Percentiles rank a stretch among this genome's conserved stretches.
phyloP scores from a whole-genome alignment of 441 rosid species.

The Populus hybrid region DNA sequence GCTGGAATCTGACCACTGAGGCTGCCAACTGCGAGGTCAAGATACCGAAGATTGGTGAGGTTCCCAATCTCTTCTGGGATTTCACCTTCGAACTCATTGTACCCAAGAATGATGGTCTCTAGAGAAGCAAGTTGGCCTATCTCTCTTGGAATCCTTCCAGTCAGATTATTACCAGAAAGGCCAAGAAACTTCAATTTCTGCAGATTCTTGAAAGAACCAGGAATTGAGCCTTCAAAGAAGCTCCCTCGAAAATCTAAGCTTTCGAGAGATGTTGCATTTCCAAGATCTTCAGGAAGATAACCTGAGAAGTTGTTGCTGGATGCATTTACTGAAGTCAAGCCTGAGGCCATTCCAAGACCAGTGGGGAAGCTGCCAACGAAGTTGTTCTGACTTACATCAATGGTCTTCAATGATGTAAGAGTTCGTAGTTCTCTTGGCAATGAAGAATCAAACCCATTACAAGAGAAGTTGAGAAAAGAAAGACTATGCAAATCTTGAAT shows the following conservation, averaged over 20 bases:
- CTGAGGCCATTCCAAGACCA: slow-evolving; percentile 68
- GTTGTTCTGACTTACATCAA: slow-evolving; percentile 75
- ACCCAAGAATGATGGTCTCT: slow-evolving; percentile 77
- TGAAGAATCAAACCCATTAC: slow-evolving; percentile 51
- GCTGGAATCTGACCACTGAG: slow-evolving; percentile 75
- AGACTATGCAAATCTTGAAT: slow-evolving; percentile 48
- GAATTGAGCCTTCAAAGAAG: slow-evolving; percentile 67
- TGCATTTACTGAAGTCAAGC: slow-evolving; percentile 66
- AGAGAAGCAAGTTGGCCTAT: slow-evolving; percentile 68
- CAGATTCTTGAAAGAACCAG: slow-evolving; percentile 61
- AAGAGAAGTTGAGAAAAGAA: slow-evolving; percentile 47
- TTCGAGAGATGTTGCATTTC: slow-evolving; percentile 61
- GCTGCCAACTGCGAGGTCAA: slow-evolving; percentile 71
- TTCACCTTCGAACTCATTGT: slow-evolving; percentile 71
- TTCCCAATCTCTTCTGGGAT: slow-evolving; percentile 63
- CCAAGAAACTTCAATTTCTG: slow-evolving; percentile 79
- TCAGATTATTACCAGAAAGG: slow-evolving; percentile 83
- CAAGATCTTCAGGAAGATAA: slow-evolving; percentile 85
- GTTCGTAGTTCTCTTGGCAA: slow-evolving; percentile 60
- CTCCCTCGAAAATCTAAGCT: slow-evolving; percentile 81
- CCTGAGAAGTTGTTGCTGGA: too few species aligned
- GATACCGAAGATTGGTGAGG: slow-evolving; percentile 33
- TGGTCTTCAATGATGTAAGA: slow-evolving; percentile 49
- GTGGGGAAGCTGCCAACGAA: slow-evolving; percentile 68
- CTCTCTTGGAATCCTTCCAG: slow-evolving; percentile 69